Evolutionary conservation across 73 alveolate genomes (phyloP), one percentile per base, ranked within the genome.

Genomic region (Paramecium pentaurelia): DNA sequence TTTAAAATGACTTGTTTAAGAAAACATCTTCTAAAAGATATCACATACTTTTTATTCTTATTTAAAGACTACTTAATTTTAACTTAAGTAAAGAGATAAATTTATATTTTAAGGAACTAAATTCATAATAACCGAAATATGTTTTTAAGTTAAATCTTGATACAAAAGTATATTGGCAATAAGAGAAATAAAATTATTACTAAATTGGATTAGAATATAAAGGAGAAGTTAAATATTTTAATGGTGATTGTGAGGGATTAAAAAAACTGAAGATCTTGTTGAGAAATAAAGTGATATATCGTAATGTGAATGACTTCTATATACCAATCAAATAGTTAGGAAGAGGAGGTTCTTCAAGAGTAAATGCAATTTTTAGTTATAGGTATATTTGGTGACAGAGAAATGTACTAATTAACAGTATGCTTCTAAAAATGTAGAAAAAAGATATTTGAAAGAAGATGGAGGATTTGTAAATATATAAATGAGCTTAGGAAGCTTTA

Each of bases 291-390:
- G 88, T 75, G 6, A 75, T 75, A 70, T 75, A 30, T 75, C n/a
- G 60, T 5, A 18, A 75, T 16, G 88, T 75, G n/a, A 42, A 25
- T n/a, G 88, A 75, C n/a, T 75, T n/a, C 37, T 75, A 75, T 22
- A 30, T 20, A 75, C 70, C 88, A 16, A 3, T 75, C 38, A 75
- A 75, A n/a, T 37, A 38, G 18, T 75, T 75, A 20, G 88, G 88
- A 75, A 75, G 27, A 75, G 88, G 88, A 42, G 88, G 88, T 38
- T 36, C 58, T 36, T 75, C 88, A 22, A 75, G 22, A 38, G 88
- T 75, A 64, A 64, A 8, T 16, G 2, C 36, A 18, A 36, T 36
- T 73, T 38, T 30, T 37, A 28, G 9, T 32, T 25, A 28, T 64
- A 64, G 84, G 88, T 75, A 6, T 75, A 75, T 20, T 42, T 38